Evolutionary conservation across 1,284 basidiomycete species (phyloP).

Genomic region (Meripilus lineatus): DNA sequence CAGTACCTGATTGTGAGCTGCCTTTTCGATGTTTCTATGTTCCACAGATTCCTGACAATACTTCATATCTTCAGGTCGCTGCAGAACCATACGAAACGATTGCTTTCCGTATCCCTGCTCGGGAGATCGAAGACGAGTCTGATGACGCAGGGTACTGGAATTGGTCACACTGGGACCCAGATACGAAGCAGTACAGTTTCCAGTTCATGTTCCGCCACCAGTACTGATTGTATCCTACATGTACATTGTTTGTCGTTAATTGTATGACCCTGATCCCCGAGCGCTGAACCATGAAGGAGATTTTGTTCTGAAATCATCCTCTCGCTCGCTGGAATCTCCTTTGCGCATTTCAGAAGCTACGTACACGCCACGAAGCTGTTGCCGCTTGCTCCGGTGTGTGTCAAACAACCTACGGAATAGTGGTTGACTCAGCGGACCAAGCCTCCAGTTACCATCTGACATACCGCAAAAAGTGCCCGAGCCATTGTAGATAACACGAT

Average conservation of each 20-base stretch:
- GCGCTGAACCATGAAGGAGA: no score
- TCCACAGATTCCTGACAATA: constrained; percentile 4
- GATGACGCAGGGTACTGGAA: constrained; percentile 89
- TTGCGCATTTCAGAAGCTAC: no score
- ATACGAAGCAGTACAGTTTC: constrained; percentile 94
- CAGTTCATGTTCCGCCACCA: constrained; percentile 86
- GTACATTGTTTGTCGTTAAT: no score
- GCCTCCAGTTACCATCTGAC: constrained; percentile 8
- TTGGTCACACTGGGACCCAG: constrained; percentile 97
- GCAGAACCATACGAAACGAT: constrained; percentile 99
- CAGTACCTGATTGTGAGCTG: constrained; percentile 91
- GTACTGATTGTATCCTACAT: constrained; percentile 37
- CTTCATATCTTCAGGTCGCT: constrained; percentile 63
- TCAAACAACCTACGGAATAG: constrained; percentile 28
- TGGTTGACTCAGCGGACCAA: neutral
- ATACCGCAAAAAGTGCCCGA: constrained; percentile 31
- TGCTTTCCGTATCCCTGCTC: constrained; percentile 95
- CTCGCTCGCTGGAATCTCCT: no score
- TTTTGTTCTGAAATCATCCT: no score
- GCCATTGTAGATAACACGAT: constrained; percentile 35
- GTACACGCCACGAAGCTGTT: constrained; percentile 31
- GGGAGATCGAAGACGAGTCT: constrained; percentile 93
- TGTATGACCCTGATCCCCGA: no score
- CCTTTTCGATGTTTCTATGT: constrained; percentile 3
- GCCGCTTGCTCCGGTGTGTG: constrained; percentile 30